Percentiles rank a stretch among this genome's conserved stretches.
Evolutionary conservation across 805 yeast genomes (phyloP).

Genomic region (Zygotorulaspora chibaensis): DNA sequence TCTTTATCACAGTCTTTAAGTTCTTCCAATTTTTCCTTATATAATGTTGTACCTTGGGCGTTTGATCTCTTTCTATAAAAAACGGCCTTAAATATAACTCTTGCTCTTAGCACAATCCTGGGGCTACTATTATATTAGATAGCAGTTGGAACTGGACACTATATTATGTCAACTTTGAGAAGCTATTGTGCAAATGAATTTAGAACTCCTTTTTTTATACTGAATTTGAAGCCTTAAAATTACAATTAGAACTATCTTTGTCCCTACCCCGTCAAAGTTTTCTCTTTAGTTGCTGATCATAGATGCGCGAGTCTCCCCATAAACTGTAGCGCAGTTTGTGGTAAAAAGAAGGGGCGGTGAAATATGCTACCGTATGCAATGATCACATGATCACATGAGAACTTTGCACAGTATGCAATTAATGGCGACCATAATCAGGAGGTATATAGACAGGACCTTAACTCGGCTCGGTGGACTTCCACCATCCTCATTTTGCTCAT

Average conservation of each 20-base stretch:
- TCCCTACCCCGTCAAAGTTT: constrained; percentile 14
- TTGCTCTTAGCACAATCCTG: too few species aligned
- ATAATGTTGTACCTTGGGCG: too few species aligned
- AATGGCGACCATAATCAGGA: constrained; percentile 17
- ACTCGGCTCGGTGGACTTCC: background rate
- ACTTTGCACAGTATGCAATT: constrained; percentile 16
- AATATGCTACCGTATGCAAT: too few species aligned
- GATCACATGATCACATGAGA: constrained; percentile 6
- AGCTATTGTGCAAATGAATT: too few species aligned
- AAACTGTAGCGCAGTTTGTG: background rate
- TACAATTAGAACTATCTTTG: background rate
- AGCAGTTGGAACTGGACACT: too few species aligned
- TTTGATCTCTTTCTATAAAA: too few species aligned
- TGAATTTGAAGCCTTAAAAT: constrained; percentile 18
- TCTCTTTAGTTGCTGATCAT: constrained; percentile 1
- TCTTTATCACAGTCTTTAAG: too few species aligned
- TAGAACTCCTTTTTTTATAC: too few species aligned
- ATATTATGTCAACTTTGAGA: too few species aligned
- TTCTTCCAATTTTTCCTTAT: too few species aligned
- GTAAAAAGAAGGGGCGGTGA: background rate
- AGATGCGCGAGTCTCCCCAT: background rate
- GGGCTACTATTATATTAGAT: too few species aligned
- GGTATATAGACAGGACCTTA: constrained; percentile 20
- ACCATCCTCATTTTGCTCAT: background rate
- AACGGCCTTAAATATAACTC: too few species aligned